A percentile compares a stretch with the other conserved stretches of the same genome.
Evolutionary conservation across 1,284 basidiomycete genomes (phyloP).

Genomic region (Peniophora sp.): DNA sequence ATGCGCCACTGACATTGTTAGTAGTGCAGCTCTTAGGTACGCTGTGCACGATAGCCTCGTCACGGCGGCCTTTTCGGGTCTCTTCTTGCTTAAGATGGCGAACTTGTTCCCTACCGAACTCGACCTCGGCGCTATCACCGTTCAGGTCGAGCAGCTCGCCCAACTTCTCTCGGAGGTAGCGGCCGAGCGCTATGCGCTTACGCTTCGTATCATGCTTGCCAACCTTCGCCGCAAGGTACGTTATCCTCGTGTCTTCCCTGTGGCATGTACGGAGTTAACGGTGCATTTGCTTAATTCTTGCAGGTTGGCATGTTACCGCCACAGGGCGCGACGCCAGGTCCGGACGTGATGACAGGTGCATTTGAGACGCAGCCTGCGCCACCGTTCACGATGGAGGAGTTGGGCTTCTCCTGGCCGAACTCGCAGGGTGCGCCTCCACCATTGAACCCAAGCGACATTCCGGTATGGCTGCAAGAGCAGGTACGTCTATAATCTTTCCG

Average conservation of each 20-base stretch:
- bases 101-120: slow-evolving; percentile 78
- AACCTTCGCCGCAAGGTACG: slow-evolving; percentile 83
- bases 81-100: slow-evolving; percentile 90
- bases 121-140: slow-evolving; percentile 65
- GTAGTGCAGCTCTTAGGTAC: slow-evolving; percentile 72
- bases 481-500: slow-evolving; percentile 25
- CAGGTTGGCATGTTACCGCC: slow-evolving; percentile 35
- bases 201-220: slow-evolving; percentile 84
- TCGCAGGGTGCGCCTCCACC: slow-evolving; percentile 50
- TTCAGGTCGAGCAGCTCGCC: slow-evolving; percentile 78
- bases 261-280: neutral
- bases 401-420: slow-evolving; percentile 71
- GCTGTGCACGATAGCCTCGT: slow-evolving; percentile 91
- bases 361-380: slow-evolving; percentile 21
- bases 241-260: neutral
- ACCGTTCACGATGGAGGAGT: slow-evolving; percentile 74
- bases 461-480: slow-evolving; percentile 78
- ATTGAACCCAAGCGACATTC: slow-evolving; percentile 69
- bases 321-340: slow-evolving; percentile 38
- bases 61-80: slow-evolving; percentile 85
- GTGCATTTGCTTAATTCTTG: no score
- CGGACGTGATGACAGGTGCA: slow-evolving; percentile 18
- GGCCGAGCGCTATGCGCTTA: slow-evolving; percentile 87
- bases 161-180: slow-evolving; percentile 79
- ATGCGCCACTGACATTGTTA: neutral